Percentiles rank a stretch among this genome's conserved stretches.
Evolutionary conservation across 208 protist genomes (phyloP).

Genomic region (Angomonas deanei): DNA sequence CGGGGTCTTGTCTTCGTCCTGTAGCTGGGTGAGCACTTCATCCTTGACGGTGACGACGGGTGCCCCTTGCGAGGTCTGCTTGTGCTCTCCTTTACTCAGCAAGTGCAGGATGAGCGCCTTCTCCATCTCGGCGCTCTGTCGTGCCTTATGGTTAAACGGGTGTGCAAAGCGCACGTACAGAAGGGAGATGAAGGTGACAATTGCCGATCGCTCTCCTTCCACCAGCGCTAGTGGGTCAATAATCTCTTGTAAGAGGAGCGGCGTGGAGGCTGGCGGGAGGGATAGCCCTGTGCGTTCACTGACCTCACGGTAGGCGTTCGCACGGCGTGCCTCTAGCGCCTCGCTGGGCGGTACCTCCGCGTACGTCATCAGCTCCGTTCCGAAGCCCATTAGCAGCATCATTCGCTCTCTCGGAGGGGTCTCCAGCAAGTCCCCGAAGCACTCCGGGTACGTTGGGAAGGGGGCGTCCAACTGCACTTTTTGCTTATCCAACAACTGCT

Average conservation of each 20-base stretch:
- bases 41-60: conserved; percentile 11
- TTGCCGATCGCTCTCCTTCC: conserved; percentile 48
- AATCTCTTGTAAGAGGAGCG: conserved; percentile 63
- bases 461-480: conserved; percentile 82
- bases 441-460: conserved; percentile 81
- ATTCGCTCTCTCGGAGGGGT: conserved; percentile 57
- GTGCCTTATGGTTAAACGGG: conserved; percentile 86
- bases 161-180: conserved; percentile 85
- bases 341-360: conserved; percentile 25
- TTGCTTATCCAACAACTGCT: conserved; percentile 64
- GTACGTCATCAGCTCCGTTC: conserved; percentile 68
- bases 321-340: conserved; percentile 15
- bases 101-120: conserved; percentile 56
- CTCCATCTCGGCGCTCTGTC: conserved; percentile 58
- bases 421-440: conserved; percentile 76
- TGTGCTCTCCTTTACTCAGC: conserved; percentile 30
- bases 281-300: conserved; percentile 17
- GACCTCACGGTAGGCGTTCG: conserved; percentile 15
- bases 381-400: conserved; percentile 75
- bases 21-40: conserved; percentile 51
- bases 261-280: conserved; percentile 20
- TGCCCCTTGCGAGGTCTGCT: neutral
- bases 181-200: conserved; percentile 75
- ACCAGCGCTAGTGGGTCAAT: conserved; percentile 72
- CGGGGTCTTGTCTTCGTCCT: conserved; percentile 78